phyloP scores from a whole-genome alignment of 1,284 basidiomycete species.

The Ustilago cynodontis region DNA sequence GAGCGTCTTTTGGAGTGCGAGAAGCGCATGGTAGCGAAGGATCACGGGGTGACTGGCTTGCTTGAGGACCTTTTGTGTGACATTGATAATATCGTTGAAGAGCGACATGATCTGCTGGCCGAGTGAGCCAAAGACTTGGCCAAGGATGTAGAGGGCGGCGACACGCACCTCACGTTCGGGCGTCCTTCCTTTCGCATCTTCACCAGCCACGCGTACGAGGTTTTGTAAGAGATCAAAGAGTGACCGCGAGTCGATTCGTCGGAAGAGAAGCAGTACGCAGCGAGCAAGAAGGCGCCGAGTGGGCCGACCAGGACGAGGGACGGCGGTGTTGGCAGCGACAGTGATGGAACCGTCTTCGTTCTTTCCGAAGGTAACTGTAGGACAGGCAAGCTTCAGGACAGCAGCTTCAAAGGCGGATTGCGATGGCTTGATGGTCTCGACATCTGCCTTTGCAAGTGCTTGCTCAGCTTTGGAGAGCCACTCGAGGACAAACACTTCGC shows the following conservation, averaged over 20 bases:
- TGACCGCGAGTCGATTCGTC: slow-evolving; percentile 80
- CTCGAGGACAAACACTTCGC: slow-evolving; percentile 83
- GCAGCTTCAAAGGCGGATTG: slow-evolving; percentile 77
- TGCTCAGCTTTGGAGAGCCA: slow-evolving; percentile 81
- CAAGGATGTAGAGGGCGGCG: slow-evolving; percentile 82
- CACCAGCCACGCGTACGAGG: slow-evolving; percentile 51
- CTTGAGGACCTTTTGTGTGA: slow-evolving; percentile 52
- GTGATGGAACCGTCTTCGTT: slow-evolving; percentile 26
- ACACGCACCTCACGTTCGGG: slow-evolving; percentile 80
- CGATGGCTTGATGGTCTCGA: slow-evolving; percentile 74
- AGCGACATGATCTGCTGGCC: slow-evolving; percentile 93
- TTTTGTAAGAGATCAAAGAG: slow-evolving; percentile 85
- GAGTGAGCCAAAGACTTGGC: slow-evolving; percentile 85
- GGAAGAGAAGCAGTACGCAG: slow-evolving; percentile 83
- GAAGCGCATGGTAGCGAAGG: slow-evolving; percentile 84
- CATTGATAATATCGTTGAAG: slow-evolving; percentile 80
- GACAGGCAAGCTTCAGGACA: slow-evolving; percentile 76
- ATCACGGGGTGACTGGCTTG: slow-evolving; percentile 73
- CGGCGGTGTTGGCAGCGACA: slow-evolving; percentile 31
- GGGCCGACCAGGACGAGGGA: slow-evolving; percentile 80
- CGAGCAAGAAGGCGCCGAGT: slow-evolving; percentile 82
- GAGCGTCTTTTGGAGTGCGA: slow-evolving; percentile 82
- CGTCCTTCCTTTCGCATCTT: slow-evolving; percentile 73
- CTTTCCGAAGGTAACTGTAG: slow-evolving; percentile 36
- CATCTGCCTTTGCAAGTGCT: slow-evolving; percentile 72